phyloP scores from a whole-genome alignment of 1,284 basidiomycete genomes.

The Tilletia setariae region DNA sequence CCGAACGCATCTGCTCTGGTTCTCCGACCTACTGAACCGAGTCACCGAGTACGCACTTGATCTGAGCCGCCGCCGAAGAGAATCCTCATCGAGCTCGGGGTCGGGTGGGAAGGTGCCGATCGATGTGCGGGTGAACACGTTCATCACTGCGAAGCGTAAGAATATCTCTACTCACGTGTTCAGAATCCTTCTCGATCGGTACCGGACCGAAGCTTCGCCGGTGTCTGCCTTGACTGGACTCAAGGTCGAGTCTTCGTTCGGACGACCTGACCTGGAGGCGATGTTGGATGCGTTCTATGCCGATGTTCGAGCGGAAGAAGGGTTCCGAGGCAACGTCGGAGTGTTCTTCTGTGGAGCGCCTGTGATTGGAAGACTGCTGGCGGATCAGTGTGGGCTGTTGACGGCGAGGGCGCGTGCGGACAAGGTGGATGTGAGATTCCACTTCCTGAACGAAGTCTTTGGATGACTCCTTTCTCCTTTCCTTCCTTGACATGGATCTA shows the following conservation, averaged over 20 bases:
- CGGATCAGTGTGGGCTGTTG: slow-evolving; percentile 5
- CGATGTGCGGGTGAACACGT: slow-evolving; percentile 16
- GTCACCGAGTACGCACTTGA: not conserved
- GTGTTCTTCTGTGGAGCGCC: slow-evolving; percentile 22
- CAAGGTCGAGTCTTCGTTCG: slow-evolving; percentile 5
- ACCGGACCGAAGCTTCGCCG: slow-evolving; percentile 4
- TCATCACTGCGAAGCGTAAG: slow-evolving; percentile 19
- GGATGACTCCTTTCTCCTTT: no score
- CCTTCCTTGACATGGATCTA: no score
- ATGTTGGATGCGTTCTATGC: slow-evolving; percentile 15
- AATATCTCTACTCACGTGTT: slow-evolving; percentile 20
- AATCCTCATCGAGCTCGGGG: not conserved
- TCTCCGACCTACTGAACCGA: slow-evolving; percentile 21
- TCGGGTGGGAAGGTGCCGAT: not conserved
- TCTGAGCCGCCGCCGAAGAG: not conserved
- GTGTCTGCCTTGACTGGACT: slow-evolving; percentile 20
- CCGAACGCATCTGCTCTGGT: slow-evolving; percentile 19
- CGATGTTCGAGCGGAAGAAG: not conserved
- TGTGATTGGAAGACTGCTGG: slow-evolving; percentile 2
- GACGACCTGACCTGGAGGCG: slow-evolving; percentile 13
- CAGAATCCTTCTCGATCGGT: slow-evolving; percentile 15
- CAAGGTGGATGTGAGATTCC: slow-evolving; percentile 2
- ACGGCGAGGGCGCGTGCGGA: not conserved
- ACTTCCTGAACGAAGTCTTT: slow-evolving; percentile 21
- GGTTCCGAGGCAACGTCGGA: slow-evolving; percentile 12